Evolutionary conservation across 805 yeast genomes (phyloP), one percentile per base, ranked within the genome.

Genomic region (Clavispora vitiphila): DNA sequence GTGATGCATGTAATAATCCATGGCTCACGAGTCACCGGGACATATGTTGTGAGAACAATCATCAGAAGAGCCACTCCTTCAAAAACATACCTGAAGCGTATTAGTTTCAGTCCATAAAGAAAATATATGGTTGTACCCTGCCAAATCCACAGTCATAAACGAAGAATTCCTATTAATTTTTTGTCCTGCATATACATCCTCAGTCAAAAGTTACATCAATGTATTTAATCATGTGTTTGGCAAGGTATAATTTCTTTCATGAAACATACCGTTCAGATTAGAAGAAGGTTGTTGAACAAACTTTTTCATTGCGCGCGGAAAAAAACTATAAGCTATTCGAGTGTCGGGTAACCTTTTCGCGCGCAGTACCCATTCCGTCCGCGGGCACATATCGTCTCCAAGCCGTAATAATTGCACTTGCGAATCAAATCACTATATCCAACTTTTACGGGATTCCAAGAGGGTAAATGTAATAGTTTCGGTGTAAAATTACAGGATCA

Each of bases 1-100:
- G 96, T 87, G 95, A 87, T 87, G 96, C 96, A 87, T 87, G 96
- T 79, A 67, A 36, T 70, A 69, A 77, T 81, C 86, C 85, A 68
- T 67, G 84, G 93, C 82, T 81, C 93, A 86, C 76, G 77, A 57
- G 59, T 75, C 78, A 65, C 78, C 78, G 75, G 53, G 71, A 53
- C 45, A 34, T 39, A 39, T 48, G 53, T 48, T 50, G 49, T 48
- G 51, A 41, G 45, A 51, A 50, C 53, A 43, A 50, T 52, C 56
- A 52, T 52, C 56, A 47, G 42, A 26, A 32, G 37, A 23, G 34
- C 34, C 30, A 26, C 39, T 34, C 15, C 15, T 24, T 22, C 7
- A 16, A 20, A 29, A 22, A 43, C 49, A 43, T 46, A 46, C 49
- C 38, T 36, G 19, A 29, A 29, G 27, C 30, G 23, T 10, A 37